Percentiles rank a stretch among this genome's conserved stretches.
Conservation (phyloP, 2,329 filamentous ascomycete genomes). For the Aspergillus bombycis region DNA sequence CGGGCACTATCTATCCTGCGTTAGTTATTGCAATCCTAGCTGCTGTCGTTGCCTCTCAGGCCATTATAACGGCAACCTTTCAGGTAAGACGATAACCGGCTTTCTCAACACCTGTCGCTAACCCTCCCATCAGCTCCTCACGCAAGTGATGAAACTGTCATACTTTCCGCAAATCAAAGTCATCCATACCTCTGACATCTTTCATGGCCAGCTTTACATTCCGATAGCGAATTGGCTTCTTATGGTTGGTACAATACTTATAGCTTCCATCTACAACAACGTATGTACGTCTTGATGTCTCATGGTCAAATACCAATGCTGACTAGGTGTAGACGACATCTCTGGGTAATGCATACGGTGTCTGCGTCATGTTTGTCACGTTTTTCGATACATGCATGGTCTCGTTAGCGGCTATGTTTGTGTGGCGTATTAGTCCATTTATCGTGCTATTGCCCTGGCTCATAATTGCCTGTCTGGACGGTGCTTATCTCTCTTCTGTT, state of each 20-base stretch:
- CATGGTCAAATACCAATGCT: background rate
- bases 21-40: conserved; percentile 65
- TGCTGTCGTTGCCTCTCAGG: conserved; percentile 72
- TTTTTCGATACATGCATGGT: conserved; percentile 79
- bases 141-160: conserved; percentile 71
- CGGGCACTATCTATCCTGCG: conserved; percentile 68
- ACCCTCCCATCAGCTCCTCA: conserved; percentile 50
- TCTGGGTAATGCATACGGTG: conserved; percentile 75
- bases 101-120: background rate
- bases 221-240: conserved; percentile 76
- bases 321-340: conserved; percentile 57
- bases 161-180: conserved; percentile 79
- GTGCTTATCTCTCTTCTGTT: conserved; percentile 69
- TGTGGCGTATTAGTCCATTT: conserved; percentile 72
- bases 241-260: conserved; percentile 74
- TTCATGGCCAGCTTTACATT: conserved; percentile 77
- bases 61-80: conserved; percentile 76
- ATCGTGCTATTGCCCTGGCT: conserved; percentile 63
- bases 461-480: conserved; percentile 51
- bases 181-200: conserved; percentile 69
- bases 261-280: conserved; percentile 74
- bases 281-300: conserved; percentile 27
- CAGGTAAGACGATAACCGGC: conserved; percentile 50
- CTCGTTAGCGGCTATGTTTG: conserved; percentile 69
- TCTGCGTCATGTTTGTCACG: conserved; percentile 79